phyloP scores from a whole-genome alignment of 2,329 filamentous ascomycete genomes.

The Penicillium digitatum region DNA sequence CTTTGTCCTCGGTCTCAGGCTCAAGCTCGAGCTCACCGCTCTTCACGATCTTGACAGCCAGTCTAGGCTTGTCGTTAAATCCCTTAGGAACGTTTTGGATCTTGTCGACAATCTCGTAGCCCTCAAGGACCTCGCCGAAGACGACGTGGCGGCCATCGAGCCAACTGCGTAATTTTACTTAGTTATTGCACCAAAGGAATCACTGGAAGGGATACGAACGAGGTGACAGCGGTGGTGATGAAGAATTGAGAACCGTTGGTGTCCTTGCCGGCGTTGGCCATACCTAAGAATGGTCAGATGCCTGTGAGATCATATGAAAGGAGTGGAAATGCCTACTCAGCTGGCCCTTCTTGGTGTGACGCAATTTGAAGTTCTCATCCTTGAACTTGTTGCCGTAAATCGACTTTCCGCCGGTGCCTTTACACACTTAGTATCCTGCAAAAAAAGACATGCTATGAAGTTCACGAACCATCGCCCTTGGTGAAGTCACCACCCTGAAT shows the following conservation, averaged over 20 bases:
- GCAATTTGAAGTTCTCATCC: conserved; percentile 69
- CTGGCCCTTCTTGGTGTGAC: conserved; percentile 62
- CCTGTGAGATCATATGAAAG: neutral
- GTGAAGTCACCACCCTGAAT: conserved; percentile 68
- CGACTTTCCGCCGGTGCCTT: conserved; percentile 62
- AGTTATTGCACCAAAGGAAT: neutral
- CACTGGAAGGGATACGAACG: conserved; percentile 28
- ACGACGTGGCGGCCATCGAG: conserved; percentile 63
- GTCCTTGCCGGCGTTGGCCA: conserved; percentile 63
- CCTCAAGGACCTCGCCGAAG: conserved; percentile 66
- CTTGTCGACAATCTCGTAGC: conserved; percentile 62
- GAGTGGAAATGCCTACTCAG: conserved; percentile 43
- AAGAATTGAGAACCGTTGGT: conserved; percentile 66
- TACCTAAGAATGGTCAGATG: conserved; percentile 43
- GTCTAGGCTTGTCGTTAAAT: conserved; percentile 53
- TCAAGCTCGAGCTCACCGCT: conserved; percentile 61
- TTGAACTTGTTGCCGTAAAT: conserved; percentile 65
- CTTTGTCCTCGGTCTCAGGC: conserved; percentile 47
- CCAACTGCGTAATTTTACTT: conserved; percentile 43
- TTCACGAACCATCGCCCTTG: conserved; percentile 51
- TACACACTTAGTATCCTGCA: conserved; percentile 8
- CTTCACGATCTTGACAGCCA: conserved; percentile 62
- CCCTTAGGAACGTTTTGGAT: conserved; percentile 61
- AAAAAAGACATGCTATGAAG: neutral
- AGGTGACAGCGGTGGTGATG: conserved; percentile 60